phyloP scores from a whole-genome alignment of 805 yeast species.

The Ogataea pignaliae region DNA sequence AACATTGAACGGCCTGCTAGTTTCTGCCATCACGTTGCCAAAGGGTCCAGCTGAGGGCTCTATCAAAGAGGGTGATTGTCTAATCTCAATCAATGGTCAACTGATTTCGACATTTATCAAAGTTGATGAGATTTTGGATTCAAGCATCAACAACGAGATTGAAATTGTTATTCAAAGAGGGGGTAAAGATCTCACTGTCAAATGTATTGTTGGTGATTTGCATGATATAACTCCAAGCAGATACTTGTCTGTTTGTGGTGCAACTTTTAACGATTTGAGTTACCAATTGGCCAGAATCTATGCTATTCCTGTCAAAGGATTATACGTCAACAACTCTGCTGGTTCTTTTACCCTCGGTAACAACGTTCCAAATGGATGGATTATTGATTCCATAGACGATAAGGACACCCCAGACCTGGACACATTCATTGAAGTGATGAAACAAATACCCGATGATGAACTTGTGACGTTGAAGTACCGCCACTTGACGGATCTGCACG shows the following conservation, averaged over 20 bases:
- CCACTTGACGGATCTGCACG: constrained; percentile 76
- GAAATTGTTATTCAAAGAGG: constrained; percentile 67
- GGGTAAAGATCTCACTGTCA: constrained; percentile 50
- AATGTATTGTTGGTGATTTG: constrained; percentile 63
- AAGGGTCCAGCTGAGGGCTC: constrained; percentile 76
- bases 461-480: constrained; percentile 69
- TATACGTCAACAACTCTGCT: constrained; percentile 69
- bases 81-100: constrained; percentile 66
- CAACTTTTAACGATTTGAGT: constrained; percentile 77
- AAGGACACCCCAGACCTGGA: constrained; percentile 70
- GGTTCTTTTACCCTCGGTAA: constrained; percentile 66
- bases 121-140: constrained; percentile 81
- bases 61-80: constrained; percentile 81
- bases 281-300: constrained; percentile 86
- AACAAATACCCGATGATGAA: constrained; percentile 67
- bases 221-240: constrained; percentile 80
- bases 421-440: constrained; percentile 73
- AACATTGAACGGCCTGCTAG: constrained; percentile 70
- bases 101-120: constrained; percentile 65
- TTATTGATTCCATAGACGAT: constrained; percentile 74
- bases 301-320: constrained; percentile 82
- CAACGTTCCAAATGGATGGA: constrained; percentile 70
- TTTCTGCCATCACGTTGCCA: constrained; percentile 77
- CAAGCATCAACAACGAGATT: constrained; percentile 55
- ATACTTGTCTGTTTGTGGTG: constrained; percentile 80